These are phyloP conservation scores for Crotalaria pallida DNA, from an alignment of 306 rosid species.

Conservation along the genomic window DNA sequence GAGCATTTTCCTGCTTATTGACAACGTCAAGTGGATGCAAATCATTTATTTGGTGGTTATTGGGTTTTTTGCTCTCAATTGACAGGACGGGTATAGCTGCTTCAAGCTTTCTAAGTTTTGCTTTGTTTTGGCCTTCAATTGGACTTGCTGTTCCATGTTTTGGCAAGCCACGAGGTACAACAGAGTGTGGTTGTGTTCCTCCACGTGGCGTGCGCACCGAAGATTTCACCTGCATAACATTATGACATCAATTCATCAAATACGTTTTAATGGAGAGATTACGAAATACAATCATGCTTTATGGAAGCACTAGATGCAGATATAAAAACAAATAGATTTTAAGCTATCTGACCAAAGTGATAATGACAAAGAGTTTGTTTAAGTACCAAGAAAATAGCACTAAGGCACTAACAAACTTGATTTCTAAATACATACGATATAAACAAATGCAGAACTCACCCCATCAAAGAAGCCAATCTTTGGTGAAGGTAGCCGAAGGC, in stretches of 20 bases:
- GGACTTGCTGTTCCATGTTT: conserved; percentile 39
- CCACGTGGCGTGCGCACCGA: conserved; percentile 54
- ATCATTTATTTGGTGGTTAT: conserved; percentile 31
- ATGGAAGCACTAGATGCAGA: neutral
- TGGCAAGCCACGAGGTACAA: conserved; percentile 45
- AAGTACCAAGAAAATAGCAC: neutral
- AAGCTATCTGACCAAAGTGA: conserved; percentile 12
- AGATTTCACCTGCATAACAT: conserved; percentile 54
- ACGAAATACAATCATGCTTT: neutral
- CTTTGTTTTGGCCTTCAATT: conserved; percentile 44
- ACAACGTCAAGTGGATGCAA: conserved; percentile 17
- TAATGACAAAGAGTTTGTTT: neutral
- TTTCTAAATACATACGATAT: conserved; percentile 12
- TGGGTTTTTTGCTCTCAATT: conserved; percentile 21
- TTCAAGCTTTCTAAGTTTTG: conserved; percentile 50
- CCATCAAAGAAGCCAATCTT: conserved; percentile 96
- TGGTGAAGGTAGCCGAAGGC: conserved; percentile 84
- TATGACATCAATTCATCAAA: conserved; percentile 17
- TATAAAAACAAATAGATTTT: conserved; percentile 3
- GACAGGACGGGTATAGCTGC: conserved; percentile 31
- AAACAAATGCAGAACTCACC: conserved; percentile 45
- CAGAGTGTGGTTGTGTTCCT: conserved; percentile 39
- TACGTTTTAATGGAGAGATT: neutral
- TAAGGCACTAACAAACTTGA: neutral
- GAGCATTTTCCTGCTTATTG: conserved; percentile 23